These are phyloP conservation scores for Dothideomycetes sp. DNA, from an alignment of 2,329 filamentous ascomycete genomes.

Conservation along the genomic window DNA sequence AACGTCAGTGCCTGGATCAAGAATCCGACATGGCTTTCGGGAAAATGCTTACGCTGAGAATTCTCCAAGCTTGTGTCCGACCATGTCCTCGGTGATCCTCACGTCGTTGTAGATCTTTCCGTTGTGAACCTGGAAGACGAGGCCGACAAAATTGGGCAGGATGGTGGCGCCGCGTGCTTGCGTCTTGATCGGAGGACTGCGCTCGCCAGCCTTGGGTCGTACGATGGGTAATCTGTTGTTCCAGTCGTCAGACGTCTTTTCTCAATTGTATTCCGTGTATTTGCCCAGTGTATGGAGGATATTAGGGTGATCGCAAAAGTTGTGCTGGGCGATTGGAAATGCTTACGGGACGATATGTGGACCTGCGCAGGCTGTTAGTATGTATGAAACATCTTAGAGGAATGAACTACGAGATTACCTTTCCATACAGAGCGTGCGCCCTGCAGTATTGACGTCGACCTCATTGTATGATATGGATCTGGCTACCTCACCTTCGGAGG, in stretches of 20 bases:
- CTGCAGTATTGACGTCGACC: slow-evolving; percentile 39
- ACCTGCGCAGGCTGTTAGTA: slow-evolving; percentile 34
- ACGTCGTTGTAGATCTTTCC: slow-evolving; percentile 80
- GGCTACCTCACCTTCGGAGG: slow-evolving; percentile 5
- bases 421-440: slow-evolving; percentile 80
- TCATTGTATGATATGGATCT: slow-evolving; percentile 13
- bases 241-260: background rate
- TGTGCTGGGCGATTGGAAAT: slow-evolving; percentile 14
- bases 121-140: slow-evolving; percentile 86
- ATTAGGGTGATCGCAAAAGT: slow-evolving; percentile 4
- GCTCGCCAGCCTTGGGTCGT: slow-evolving; percentile 50
- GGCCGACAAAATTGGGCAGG: slow-evolving; percentile 81
- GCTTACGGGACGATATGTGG: slow-evolving; percentile 63
- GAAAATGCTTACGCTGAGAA: slow-evolving; percentile 82
- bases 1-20: slow-evolving; percentile 3
- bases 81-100: slow-evolving; percentile 87
- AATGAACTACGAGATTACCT: slow-evolving; percentile 53
- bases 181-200: slow-evolving; percentile 66
- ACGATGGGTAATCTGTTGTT: slow-evolving; percentile 55
- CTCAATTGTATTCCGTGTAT: background rate
- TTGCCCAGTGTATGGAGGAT: slow-evolving; percentile 2
- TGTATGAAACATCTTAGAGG: too few species aligned
- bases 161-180: slow-evolving; percentile 84
- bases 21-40: too few species aligned
- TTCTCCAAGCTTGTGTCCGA: slow-evolving; percentile 88